These are phyloP conservation scores for Nidula microcarpa DNA, from an alignment of 768 basidiomycete species.

Conservation along the genomic window DNA sequence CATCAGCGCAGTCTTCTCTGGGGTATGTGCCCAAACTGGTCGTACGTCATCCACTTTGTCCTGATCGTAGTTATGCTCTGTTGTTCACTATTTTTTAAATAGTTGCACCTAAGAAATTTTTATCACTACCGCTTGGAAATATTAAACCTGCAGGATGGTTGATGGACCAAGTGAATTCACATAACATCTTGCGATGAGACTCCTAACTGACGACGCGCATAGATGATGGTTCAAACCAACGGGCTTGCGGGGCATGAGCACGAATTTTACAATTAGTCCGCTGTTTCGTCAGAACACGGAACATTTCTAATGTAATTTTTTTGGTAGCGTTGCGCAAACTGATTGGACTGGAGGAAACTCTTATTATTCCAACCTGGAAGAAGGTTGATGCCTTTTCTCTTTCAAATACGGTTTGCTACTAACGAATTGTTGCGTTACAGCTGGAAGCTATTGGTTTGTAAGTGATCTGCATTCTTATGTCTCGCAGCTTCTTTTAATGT, in stretches of 20 bases:
- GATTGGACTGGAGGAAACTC: constrained; percentile 40
- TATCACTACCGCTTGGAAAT: constrained; percentile 34
- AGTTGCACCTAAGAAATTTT: constrained; percentile 42
- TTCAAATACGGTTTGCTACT: too few relatives aligned
- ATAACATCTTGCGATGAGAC: background rate
- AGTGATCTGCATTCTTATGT: constrained; percentile 13
- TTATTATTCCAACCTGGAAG: constrained; percentile 38
- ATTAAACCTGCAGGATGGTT: constrained; percentile 39
- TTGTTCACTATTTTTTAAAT: background rate
- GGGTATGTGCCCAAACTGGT: constrained; percentile 14
- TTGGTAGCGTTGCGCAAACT: constrained; percentile 29
- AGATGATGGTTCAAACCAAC: constrained; percentile 40
- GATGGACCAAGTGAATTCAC: constrained; percentile 30
- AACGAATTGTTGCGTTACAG: constrained; percentile 16
- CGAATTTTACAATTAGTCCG: constrained; percentile 38
- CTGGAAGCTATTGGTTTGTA: constrained; percentile 60
- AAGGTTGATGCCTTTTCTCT: constrained; percentile 21
- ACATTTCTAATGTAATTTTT: background rate
- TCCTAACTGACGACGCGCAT: background rate
- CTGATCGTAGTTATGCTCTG: background rate
- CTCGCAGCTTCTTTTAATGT: background rate
- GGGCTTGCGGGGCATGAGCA: constrained; percentile 41
- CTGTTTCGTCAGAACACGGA: background rate
- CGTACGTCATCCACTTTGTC: constrained; percentile 14
- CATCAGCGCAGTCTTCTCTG: background rate